Evolutionary conservation across 305 asterid genomes (phyloP).

Genomic region (Fraxinus velutina): DNA sequence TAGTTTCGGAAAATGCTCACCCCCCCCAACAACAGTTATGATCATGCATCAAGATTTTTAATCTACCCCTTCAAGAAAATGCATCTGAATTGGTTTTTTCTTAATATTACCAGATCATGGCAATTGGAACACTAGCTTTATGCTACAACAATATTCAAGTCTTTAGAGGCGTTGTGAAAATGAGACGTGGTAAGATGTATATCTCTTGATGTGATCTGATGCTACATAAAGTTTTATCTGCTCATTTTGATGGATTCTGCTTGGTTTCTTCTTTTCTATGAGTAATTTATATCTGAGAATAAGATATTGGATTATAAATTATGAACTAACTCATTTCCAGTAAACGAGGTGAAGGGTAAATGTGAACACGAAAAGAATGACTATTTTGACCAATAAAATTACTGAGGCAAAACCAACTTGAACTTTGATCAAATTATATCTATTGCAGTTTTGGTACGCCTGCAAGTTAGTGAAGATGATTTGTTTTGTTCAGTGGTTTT

Average conservation of each 20-base stretch:
- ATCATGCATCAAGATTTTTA: background rate
- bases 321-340: background rate
- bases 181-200: slow-evolving; percentile 84
- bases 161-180: slow-evolving; percentile 88
- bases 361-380: background rate
- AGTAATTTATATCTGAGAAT: background rate
- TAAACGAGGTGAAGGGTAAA: background rate
- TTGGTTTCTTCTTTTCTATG: background rate
- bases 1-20: background rate
- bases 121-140: slow-evolving; percentile 88
- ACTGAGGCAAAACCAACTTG: background rate
- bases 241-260: slow-evolving; percentile 10
- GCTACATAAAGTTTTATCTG: background rate
- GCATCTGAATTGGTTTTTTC: slow-evolving; percentile 27
- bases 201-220: slow-evolving; percentile 16
- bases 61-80: background rate
- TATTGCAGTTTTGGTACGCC: background rate
- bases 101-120: slow-evolving; percentile 66
- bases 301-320: background rate
- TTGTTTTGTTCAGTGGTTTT: background rate
- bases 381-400: background rate
- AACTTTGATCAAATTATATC: background rate
- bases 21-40: background rate
- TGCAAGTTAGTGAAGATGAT: background rate
- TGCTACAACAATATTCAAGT: slow-evolving; percentile 92